phyloP scores from a whole-genome alignment of 345 rosid species.

The Eucalyptus grandis region DNA sequence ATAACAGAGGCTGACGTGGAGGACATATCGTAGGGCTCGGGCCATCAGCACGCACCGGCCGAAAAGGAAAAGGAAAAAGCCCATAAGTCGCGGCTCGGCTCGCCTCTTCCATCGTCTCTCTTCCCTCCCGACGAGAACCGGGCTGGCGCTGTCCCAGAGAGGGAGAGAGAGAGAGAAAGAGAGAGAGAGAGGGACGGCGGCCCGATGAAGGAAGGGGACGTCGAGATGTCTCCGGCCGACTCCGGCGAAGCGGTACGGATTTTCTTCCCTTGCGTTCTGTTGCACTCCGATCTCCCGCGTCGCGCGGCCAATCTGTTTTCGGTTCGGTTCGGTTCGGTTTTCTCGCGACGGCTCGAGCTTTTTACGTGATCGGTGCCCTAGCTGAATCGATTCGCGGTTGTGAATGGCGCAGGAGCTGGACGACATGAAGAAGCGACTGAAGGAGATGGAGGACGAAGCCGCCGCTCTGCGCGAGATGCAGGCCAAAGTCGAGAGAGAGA shows the following conservation, averaged over 20 bases:
- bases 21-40: not conserved
- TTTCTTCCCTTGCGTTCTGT: not conserved
- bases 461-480: slow-evolving; percentile 53
- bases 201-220: slow-evolving; percentile 70
- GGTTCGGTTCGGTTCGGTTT: not conserved
- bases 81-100: not conserved
- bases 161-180: not conserved
- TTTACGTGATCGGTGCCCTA: not conserved
- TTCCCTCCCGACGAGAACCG: not conserved
- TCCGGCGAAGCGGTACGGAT: slow-evolving; percentile 40
- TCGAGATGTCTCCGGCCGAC: slow-evolving; percentile 66
- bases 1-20: not conserved
- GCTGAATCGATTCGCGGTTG: not conserved
- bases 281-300: not conserved
- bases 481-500: slow-evolving; percentile 42
- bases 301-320: not conserved
- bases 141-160: not conserved
- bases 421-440: slow-evolving; percentile 37
- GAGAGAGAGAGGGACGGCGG: not conserved
- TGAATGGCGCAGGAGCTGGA: slow-evolving; percentile 26
- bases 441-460: slow-evolving; percentile 57
- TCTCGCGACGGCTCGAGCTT: not conserved
- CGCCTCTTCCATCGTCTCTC: not conserved
- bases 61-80: not conserved
- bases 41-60: not conserved